Evolutionary conservation across 1,284 basidiomycete genomes (phyloP), one percentile per base, ranked within the genome.

Genomic region (Puccinia coronata): DNA sequence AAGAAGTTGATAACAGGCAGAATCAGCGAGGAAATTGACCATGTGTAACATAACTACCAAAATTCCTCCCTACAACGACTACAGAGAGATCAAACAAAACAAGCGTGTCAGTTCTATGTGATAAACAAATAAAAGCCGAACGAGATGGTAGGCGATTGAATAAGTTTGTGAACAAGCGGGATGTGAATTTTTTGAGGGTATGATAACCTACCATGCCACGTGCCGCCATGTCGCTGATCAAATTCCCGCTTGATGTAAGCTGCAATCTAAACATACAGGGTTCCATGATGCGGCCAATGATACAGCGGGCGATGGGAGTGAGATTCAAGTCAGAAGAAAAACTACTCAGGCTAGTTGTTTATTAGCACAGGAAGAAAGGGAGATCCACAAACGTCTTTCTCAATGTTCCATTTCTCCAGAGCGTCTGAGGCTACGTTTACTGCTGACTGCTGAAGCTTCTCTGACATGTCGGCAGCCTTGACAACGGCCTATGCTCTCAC

Each of bases 41-140:
- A 71, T 80, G 77, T 43, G 77, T 80, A 31, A 80, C 77, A 61
- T 80, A 80, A 51, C 77, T 80, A 23, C 77, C 77, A 63, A 80
- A 80, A 43, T 80, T 80, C 20, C 55, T 31, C 8, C 77, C 73
- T 20, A 75, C 73, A 20, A 75, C 73, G 3, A 75, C 73, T 75
- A 59, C 25, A n/a, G n/a, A 25, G 41, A 25, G 23, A 69, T 43
- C 20, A 67, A 67, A 25, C 41, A 28, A 18, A 49, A 49, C 11
- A 28, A 69, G 20, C 3, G 9, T n/a, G 41, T 69, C 67, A 43
- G 41, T 69, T 8, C 34, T 65, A 25, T 20, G 49, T 39, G 16
- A 9, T n/a, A 34, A 65, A 18, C 34, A 63, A 63, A 31, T 6
- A 39, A 39, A 20, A 9, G 11, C n/a, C n/a, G n/a, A n/a, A n/a